Evolutionary conservation across 768 basidiomycete genomes (phyloP).

Genomic region (Tricholoma bakamatsutake): DNA sequence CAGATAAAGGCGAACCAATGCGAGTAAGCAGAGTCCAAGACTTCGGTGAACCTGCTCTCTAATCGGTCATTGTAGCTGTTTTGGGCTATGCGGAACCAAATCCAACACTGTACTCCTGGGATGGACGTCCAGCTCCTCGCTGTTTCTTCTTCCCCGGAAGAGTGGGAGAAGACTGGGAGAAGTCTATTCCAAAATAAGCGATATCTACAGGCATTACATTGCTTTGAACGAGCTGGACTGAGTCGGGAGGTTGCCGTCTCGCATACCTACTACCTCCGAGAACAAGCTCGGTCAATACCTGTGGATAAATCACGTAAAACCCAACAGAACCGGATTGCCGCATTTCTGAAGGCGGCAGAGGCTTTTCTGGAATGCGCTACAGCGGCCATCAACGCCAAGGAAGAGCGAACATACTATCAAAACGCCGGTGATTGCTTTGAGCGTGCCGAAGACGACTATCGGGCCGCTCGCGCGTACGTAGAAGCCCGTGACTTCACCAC

Average conservation of each 20-base stretch:
- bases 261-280: conserved; percentile 48
- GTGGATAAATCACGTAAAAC: conserved; percentile 8
- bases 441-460: conserved; percentile 28
- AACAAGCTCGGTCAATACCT: conserved; percentile 37
- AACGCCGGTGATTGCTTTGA: conserved; percentile 45
- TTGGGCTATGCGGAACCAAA: conserved; percentile 41
- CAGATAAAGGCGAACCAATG: conserved; percentile 51
- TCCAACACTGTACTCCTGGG: conserved; percentile 44
- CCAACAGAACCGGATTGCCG: conserved; percentile 16
- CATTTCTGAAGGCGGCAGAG: conserved; percentile 41
- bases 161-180: conserved; percentile 31
- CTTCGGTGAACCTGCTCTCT: not conserved
- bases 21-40: conserved; percentile 29
- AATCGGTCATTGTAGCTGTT: conserved; percentile 31
- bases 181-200: conserved; percentile 34
- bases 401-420: conserved; percentile 30
- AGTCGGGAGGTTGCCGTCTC: conserved; percentile 40
- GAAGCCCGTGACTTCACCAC: conserved; percentile 36
- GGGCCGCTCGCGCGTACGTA: conserved; percentile 41
- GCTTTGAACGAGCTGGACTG: conserved; percentile 43
- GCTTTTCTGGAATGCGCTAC: conserved; percentile 41
- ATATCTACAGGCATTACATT: conserved; percentile 50
- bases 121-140: conserved; percentile 49
- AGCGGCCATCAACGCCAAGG: conserved; percentile 18
- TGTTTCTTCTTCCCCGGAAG: conserved; percentile 40